phyloP scores from a whole-genome alignment of 1,139 yeast genomes.

The Diutina siamensis region DNA sequence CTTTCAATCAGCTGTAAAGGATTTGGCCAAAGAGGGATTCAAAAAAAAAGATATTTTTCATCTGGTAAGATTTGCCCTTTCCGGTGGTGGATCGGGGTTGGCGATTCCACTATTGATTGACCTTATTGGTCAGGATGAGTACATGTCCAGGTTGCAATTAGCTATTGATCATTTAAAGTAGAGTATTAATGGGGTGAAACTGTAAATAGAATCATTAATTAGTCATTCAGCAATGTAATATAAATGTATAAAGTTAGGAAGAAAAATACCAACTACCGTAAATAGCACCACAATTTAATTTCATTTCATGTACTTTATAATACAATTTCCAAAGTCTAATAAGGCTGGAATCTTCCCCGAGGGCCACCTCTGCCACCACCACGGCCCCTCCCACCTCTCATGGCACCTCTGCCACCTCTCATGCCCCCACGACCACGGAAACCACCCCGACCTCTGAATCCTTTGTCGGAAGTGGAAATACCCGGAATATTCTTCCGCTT shows the following conservation, averaged over 20 bases:
- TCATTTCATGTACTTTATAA: too few relatives aligned
- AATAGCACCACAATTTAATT: too few relatives aligned
- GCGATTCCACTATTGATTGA: slow-evolving; percentile 50
- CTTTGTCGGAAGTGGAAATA: slow-evolving; percentile 17
- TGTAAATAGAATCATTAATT: not conserved
- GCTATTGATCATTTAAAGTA: not conserved
- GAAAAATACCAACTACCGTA: not conserved
- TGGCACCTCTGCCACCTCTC: slow-evolving; percentile 10
- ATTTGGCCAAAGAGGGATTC: slow-evolving; percentile 8
- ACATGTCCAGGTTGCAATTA: slow-evolving; percentile 21
- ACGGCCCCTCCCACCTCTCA: slow-evolving; percentile 12
- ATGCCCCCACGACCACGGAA: slow-evolving; percentile 11
- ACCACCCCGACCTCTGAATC: slow-evolving; percentile 14
- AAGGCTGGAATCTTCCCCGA: slow-evolving; percentile 14
- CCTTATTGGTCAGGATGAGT: slow-evolving; percentile 41
- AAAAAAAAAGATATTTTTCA: slow-evolving; percentile 45
- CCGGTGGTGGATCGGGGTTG: slow-evolving; percentile 64
- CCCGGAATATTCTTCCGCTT: slow-evolving; percentile 81
- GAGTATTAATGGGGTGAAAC: not conserved
- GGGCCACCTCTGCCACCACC: slow-evolving; percentile 13
- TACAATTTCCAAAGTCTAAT: too few relatives aligned
- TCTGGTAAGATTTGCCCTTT: slow-evolving; percentile 56
- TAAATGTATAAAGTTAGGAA: too few relatives aligned
- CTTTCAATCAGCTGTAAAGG: slow-evolving; percentile 7
- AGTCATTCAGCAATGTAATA: too few relatives aligned